Base-by-base conservation (phyloP, 148 eudicot species). In the Euryodendron excelsum region DNA sequence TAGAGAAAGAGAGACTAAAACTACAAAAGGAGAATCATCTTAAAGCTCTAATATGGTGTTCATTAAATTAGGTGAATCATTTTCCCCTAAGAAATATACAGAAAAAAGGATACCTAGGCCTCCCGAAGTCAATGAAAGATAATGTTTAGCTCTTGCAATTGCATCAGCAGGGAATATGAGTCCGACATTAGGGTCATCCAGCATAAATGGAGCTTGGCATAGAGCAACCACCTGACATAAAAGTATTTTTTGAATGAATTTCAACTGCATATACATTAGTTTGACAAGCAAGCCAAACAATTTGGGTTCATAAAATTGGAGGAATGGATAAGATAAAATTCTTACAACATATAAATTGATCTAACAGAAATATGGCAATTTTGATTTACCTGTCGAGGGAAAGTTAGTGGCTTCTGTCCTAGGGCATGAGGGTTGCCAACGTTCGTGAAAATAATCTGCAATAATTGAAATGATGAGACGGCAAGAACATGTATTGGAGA, bases 341-440 rank as follows among this genome's bases (percentile, higher is more conserved):
- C n/a, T 56, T 13, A 77, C 33, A 79, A 10, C 0, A 37, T 25
- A 70, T 11, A 36, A 67, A 76, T 31, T 55, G 47, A 72, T 53
- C 25, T 66, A 74, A 37, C 31, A 41, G 52, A 73, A 33, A 60
- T 60, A 66, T 60, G 63, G 50, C 61, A 72, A 69, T 36, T 25
- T 62, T 28, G 75, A 44, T 7, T 27, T 80, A 96, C 99, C 98
- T 96, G 99, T 63, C 99, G 94, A 1, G 99, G 99, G 82, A 96
- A 96, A 56, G 93, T 90, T 81, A 96, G 83, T 66, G 99, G 99
- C 86, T 87, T 93, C 85, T 96, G 99, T 77, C 99, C 99, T 18
- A 96, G 84, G 25, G 99, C 99, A 89, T 96, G 98, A 87, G 99
- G 99, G 75, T 96, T 96, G 73, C 99, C 99, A 76, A 93, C 99